A percentile compares a stretch with the other conserved stretches of the same genome.
Conservation (phyloP, 768 basidiomycete genomes). For the Terana coerulea region DNA sequence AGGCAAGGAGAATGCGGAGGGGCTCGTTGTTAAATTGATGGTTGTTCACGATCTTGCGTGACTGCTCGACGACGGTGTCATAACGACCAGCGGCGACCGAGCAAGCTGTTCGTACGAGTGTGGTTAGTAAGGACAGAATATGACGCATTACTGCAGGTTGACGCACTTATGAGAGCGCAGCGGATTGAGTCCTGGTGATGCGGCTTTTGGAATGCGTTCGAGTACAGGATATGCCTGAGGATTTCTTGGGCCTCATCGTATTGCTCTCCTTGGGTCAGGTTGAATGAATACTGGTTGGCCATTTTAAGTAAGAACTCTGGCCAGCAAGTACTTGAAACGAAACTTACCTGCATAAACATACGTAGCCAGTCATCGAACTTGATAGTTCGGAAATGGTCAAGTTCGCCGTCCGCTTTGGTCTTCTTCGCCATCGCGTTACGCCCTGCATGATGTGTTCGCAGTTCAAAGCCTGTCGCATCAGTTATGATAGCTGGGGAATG, state of each 20-base stretch:
- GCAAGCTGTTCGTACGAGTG: conserved; percentile 69
- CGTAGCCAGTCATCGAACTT: conserved; percentile 82
- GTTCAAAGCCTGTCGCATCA: neutral
- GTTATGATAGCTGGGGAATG: neutral
- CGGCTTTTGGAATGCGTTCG: conserved; percentile 66
- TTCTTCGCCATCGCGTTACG: conserved; percentile 54
- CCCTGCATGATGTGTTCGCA: too few species aligned
- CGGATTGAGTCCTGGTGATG: conserved; percentile 68
- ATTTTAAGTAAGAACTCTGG: neutral
- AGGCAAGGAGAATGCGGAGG: conserved; percentile 68
- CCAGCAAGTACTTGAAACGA: neutral
- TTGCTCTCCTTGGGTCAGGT: conserved; percentile 58
- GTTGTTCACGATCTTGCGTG: conserved; percentile 65
- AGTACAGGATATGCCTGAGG: conserved; percentile 67
- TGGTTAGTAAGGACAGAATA: too few species aligned
- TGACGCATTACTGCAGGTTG: too few species aligned
- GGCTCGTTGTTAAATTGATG: conserved; percentile 90
- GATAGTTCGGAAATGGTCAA: conserved; percentile 76
- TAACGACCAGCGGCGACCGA: conserved; percentile 57
- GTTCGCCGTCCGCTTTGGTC: conserved; percentile 35
- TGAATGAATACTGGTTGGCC: conserved; percentile 62
- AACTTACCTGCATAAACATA: conserved; percentile 77
- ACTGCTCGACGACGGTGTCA: conserved; percentile 64
- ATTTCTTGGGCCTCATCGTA: conserved; percentile 70
- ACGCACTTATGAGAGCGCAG: conserved; percentile 71